A percentile compares a stretch with the other conserved stretches of the same genome.
These are phyloP conservation scores for Russula sp. DNA, from an alignment of 768 basidiomycete species.

Conservation along the genomic window DNA sequence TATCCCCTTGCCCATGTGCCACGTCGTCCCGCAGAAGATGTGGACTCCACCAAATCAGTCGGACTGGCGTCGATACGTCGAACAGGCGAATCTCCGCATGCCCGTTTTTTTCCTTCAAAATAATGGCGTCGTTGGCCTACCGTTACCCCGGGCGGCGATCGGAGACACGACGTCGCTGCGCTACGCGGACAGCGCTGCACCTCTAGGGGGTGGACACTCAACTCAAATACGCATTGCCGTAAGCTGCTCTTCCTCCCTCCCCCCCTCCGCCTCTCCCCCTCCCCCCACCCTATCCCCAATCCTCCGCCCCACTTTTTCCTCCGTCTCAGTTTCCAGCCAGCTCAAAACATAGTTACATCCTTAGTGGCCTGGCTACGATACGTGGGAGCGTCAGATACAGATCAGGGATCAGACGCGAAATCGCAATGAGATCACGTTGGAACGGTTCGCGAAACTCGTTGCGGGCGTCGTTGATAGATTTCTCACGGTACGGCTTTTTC, in stretches of 20 bases:
- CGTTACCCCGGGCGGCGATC: not conserved
- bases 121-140: conserved; percentile 8
- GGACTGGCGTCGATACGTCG: conserved; percentile 19
- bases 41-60: conserved; percentile 18
- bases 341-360: not conserved
- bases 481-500: conserved; percentile 7
- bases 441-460: conserved; percentile 14
- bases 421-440: conserved; percentile 19
- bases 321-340: too few relatives aligned
- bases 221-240: conserved; percentile 16
- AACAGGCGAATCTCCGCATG: conserved; percentile 12
- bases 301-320: too few relatives aligned
- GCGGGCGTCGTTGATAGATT: conserved; percentile 17
- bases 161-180: conserved; percentile 8
- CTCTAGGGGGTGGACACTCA: conserved; percentile 15
- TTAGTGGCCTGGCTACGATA: conserved; percentile 16
- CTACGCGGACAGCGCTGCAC: not conserved
- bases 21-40: conserved; percentile 11
- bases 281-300: not conserved
- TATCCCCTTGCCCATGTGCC: not conserved
- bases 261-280: not conserved
- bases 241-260: not conserved
- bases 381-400: conserved; percentile 18
- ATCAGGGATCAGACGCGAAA: conserved; percentile 17
- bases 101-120: conserved; percentile 16